Percentiles rank a stretch among this genome's conserved stretches.
Evolutionary conservation across 2,329 filamentous ascomycete genomes (phyloP).

Genomic region (Nemania serpens): DNA sequence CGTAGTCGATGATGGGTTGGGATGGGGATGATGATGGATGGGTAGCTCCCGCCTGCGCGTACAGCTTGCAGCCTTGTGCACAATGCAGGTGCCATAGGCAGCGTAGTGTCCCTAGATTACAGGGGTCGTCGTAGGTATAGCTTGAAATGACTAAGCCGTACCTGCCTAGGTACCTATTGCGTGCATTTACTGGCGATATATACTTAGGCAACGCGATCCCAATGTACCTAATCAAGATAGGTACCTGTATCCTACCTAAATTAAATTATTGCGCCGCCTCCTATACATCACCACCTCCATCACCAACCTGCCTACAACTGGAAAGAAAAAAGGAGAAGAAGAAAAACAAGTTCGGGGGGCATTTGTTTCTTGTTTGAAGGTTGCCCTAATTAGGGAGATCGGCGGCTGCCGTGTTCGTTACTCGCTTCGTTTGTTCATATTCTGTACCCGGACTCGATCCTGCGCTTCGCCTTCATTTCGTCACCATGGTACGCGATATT

Average conservation of each 20-base stretch:
- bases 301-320: constrained; percentile 1
- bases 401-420: neutral
- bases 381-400: neutral
- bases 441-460: neutral
- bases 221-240: too few relatives aligned
- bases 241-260: neutral
- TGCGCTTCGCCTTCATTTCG: neutral
- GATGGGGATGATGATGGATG: constrained; percentile 24
- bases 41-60: constrained; percentile 36
- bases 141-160: constrained; percentile 32
- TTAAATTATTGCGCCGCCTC: neutral
- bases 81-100: too few relatives aligned
- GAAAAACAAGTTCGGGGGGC: too few relatives aligned
- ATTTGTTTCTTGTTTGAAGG: too few relatives aligned
- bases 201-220: too few relatives aligned
- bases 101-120: too few relatives aligned
- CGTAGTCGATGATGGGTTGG: constrained; percentile 18
- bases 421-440: constrained; percentile 27
- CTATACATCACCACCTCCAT: neutral
- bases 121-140: too few relatives aligned
- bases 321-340: too few relatives aligned
- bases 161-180: too few relatives aligned
- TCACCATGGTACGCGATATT: constrained; percentile 57
- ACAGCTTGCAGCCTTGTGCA: constrained; percentile 57
- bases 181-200: too few relatives aligned